These are phyloP conservation scores for Ceratocystis smalleyi DNA, from an alignment of 2,329 filamentous ascomycete species.

Conservation along the genomic window DNA sequence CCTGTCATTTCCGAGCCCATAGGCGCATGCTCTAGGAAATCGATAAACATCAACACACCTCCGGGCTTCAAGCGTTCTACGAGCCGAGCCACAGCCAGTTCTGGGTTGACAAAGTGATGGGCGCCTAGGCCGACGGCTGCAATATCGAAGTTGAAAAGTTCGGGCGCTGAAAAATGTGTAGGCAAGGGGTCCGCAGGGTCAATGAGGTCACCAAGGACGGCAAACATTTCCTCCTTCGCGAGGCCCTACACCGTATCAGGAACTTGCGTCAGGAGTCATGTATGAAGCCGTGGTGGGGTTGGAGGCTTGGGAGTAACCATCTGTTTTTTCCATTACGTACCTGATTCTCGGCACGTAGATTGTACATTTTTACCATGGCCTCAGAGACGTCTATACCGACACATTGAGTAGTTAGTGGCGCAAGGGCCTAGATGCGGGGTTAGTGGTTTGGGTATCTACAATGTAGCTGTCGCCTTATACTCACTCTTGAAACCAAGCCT, in stretches of 20 bases:
- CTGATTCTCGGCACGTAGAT: slow-evolving; percentile 40
- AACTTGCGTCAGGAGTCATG: not conserved
- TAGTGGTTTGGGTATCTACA: not conserved
- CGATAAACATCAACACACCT: slow-evolving; percentile 51
- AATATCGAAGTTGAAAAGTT: slow-evolving; percentile 56
- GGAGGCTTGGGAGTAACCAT: not conserved
- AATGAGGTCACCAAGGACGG: slow-evolving; percentile 43
- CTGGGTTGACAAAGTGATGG: slow-evolving; percentile 53
- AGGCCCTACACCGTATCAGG: slow-evolving; percentile 29
- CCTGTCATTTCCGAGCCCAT: slow-evolving; percentile 20
- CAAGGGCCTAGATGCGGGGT: slow-evolving; percentile 35
- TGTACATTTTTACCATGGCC: slow-evolving; percentile 55
- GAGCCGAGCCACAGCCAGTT: slow-evolving; percentile 41
- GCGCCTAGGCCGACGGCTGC: slow-evolving; percentile 47
- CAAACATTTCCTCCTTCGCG: slow-evolving; percentile 36
- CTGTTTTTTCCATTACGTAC: slow-evolving; percentile 22
- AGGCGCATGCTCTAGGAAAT: slow-evolving; percentile 43
- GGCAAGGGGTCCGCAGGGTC: slow-evolving; percentile 32
- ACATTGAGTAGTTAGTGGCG: slow-evolving; percentile 45
- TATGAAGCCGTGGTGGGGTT: not conserved
- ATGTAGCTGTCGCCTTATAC: slow-evolving; percentile 18
- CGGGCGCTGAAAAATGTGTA: slow-evolving; percentile 38
- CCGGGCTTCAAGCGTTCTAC: slow-evolving; percentile 47
- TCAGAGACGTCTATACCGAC: slow-evolving; percentile 56
- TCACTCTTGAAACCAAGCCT: slow-evolving; percentile 47